These are phyloP conservation scores for Candida maesae DNA, from an alignment of 805 yeast genomes.

Conservation along the genomic window DNA sequence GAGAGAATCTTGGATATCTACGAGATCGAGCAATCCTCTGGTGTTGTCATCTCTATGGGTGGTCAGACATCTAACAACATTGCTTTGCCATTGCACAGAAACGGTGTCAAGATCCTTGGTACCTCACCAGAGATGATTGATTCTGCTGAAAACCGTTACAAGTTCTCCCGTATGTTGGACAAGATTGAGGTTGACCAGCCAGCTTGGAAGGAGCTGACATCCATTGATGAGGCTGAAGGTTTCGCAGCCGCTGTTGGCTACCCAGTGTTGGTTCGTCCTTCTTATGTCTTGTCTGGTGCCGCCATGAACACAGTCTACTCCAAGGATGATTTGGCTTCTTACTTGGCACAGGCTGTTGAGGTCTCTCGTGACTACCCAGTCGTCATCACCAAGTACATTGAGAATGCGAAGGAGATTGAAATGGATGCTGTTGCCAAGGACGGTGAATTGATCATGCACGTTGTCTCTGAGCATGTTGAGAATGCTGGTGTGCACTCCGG, in stretches of 20 bases:
- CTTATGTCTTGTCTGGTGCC: slow-evolving; percentile 96
- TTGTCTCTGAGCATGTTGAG: slow-evolving; percentile 96
- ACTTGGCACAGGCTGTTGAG: slow-evolving; percentile 82
- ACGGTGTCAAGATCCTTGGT: slow-evolving; percentile 88
- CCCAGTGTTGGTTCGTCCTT: slow-evolving; percentile 97
- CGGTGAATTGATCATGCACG: slow-evolving; percentile 89
- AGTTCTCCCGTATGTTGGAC: slow-evolving; percentile 91
- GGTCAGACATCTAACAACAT: slow-evolving; percentile 98
- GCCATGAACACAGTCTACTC: slow-evolving; percentile 93
- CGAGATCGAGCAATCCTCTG: slow-evolving; percentile 84
- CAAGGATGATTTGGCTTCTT: slow-evolving; percentile 73
- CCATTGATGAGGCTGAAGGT: slow-evolving; percentile 75
- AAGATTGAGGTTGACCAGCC: slow-evolving; percentile 95
- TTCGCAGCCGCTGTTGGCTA: slow-evolving; percentile 86
- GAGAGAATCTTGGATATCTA: slow-evolving; percentile 98
- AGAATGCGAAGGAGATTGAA: slow-evolving; percentile 95
- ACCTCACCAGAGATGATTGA: slow-evolving; percentile 94
- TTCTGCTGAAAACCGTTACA: slow-evolving; percentile 97
- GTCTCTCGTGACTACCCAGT: slow-evolving; percentile 97
- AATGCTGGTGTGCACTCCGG: slow-evolving; percentile 99
- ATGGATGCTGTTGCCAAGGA: slow-evolving; percentile 93
- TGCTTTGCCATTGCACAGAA: slow-evolving; percentile 74
- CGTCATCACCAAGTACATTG: slow-evolving; percentile 92
- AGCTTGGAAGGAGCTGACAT: slow-evolving; percentile 92
- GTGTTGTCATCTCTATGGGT: slow-evolving; percentile 94